phyloP scores from a whole-genome alignment of 1,284 basidiomycete genomes.

The Melampsora americana region DNA sequence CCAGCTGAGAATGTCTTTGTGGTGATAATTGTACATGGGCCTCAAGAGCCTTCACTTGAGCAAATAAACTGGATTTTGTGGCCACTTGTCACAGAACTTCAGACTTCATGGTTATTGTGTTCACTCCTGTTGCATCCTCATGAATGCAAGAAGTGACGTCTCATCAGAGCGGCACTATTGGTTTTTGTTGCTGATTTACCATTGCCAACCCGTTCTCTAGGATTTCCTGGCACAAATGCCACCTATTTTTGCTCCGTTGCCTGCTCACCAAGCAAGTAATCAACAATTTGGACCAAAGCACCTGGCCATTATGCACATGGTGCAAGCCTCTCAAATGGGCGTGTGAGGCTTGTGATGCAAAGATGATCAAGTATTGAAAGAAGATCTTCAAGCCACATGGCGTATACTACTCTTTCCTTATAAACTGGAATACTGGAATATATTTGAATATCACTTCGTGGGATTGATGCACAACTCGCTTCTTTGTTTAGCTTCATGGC shows the following conservation, averaged over 20 bases:
- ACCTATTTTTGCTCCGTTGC: constrained; percentile 41
- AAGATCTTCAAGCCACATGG: too few species aligned
- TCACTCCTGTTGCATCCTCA: constrained; percentile 41
- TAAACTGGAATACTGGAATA: too few species aligned
- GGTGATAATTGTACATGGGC: too few species aligned
- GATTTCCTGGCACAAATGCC: constrained; percentile 29
- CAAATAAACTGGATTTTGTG: too few species aligned
- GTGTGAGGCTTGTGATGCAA: background rate
- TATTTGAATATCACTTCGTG: too few species aligned
- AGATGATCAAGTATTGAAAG: too few species aligned
- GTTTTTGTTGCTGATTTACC: constrained; percentile 35
- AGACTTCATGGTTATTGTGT: constrained; percentile 52
- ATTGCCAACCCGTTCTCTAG: constrained; percentile 18
- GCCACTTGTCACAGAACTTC: constrained; percentile 52
- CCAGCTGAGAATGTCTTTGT: too few species aligned
- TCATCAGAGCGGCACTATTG: constrained; percentile 10
- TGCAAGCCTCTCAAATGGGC: constrained; percentile 1
- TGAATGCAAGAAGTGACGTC: background rate
- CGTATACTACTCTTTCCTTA: too few species aligned
- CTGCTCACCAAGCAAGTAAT: constrained; percentile 1
- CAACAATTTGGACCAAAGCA: background rate
- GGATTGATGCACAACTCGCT: too few species aligned
- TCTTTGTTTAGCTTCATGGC: too few species aligned
- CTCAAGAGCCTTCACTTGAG: too few species aligned
- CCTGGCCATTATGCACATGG: background rate